A percentile compares a stretch with the other conserved stretches of the same genome.
Evolutionary conservation across 2,329 filamentous ascomycete species (phyloP).

Genomic region (Ambrosiella beaveri): DNA sequence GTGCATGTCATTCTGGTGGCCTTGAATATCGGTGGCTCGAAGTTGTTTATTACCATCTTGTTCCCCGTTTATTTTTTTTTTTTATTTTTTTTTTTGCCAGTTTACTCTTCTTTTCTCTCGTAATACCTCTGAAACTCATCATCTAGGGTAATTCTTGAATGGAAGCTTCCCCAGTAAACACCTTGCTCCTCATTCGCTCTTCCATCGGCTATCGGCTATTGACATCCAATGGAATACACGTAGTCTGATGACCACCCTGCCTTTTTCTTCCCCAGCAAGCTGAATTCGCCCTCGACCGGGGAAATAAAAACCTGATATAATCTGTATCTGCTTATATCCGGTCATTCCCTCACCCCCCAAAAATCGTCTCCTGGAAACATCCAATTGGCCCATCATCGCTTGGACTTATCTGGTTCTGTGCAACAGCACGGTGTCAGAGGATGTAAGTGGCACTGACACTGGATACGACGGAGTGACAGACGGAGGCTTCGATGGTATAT

Average conservation of each 20-base stretch:
- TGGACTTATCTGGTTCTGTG: not conserved
- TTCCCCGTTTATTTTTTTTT: not conserved
- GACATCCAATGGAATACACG: too few species aligned
- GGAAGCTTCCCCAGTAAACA: too few species aligned
- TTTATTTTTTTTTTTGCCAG: not conserved
- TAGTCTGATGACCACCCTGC: not conserved
- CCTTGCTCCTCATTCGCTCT: too few species aligned
- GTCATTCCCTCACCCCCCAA: not conserved
- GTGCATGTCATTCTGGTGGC: not conserved
- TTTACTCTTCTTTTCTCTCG: not conserved
- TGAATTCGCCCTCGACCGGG: not conserved
- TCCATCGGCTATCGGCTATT: too few species aligned
- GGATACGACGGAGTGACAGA: not conserved
- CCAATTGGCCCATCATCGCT: not conserved
- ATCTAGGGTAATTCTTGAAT: too few species aligned
- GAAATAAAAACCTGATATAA: not conserved
- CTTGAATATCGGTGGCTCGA: not conserved
- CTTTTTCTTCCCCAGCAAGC: not conserved
- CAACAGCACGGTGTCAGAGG: not conserved
- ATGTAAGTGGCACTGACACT: not conserved
- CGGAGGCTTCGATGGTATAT: not conserved
- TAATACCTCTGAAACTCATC: not conserved
- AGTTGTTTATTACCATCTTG: not conserved
- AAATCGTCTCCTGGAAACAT: not conserved
- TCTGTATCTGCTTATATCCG: not conserved